Base-by-base conservation (phyloP, 371 early-diverging fungal species). In the Syncephalastrum sp. region DNA sequence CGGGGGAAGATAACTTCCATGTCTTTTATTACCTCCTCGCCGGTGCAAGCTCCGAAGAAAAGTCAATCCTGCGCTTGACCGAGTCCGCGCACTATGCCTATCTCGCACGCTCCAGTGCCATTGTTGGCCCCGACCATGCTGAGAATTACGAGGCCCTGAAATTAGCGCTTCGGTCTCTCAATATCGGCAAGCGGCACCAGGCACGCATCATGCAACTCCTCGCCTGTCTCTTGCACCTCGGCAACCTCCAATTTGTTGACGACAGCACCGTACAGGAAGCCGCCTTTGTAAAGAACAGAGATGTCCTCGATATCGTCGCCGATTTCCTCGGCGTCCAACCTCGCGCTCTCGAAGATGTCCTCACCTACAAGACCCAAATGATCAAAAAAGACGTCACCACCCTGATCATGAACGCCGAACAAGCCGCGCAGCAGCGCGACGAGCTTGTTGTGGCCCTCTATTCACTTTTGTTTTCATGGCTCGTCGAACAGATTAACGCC, bases 401-500 rank as follows among this genome's bases (percentile, higher is more conserved):
- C 2, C 77, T 93, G 16, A 91, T 92, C 47, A 78, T 97, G 24
- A 86, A 94, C 64, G 68, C 84, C 10, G 81, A 81, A 16, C 83
- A 81, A 24, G 93, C 96, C 0, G 66, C 70, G 2, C 60, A 64
- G 14, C 95, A 95, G 65, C 83, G 95, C 13, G 94, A 95, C 63
- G 75, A 79, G 3, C 70, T 96, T 2, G 92, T 93, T 0, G 70
- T 74, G 25, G 77, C 85, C 2, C 79, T 97, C 8, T 96, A 95
- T 66, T 86, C 88, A 4, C 81, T 94, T 6, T 65, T 96, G 16
- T 91, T 94, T 65, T 78, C 86, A 14, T 97, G 95, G 91, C 61
- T 98, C 12, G 85, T 95, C 12, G 98, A 96, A 63, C 84, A 88
- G 53, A 84, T 94, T 65, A 97, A 97, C 70, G 69, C 75, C n/a